Base-by-base conservation (phyloP, 331 rosid species). In the Malus hybrid region DNA sequence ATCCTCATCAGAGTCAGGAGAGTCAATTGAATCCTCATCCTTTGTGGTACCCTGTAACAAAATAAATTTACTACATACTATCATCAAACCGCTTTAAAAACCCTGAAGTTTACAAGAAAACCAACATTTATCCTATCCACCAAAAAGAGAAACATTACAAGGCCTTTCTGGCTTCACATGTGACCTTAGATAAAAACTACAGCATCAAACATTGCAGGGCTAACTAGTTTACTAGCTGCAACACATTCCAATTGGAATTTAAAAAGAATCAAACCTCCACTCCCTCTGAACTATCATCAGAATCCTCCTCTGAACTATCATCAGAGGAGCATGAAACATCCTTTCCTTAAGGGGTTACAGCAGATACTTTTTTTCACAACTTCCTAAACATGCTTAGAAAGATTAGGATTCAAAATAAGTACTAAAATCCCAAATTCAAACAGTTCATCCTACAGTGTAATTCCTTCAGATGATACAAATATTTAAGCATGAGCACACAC, bases 271-370 rank as follows among this genome's bases (percentile, higher is more conserved):
- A 70, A 33, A 78, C 76, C 81, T 78, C 24, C 33, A 61, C 72
- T 15, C 62, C 68, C 65, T 78, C 77, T 27, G 60, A 77, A 56
- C 57, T 52, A 31, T 75, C 65, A n/a, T 71, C 78, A 64, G 77
- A 70, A 5, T 76, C 72, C 19, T 54, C 77, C 48, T 70, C 75
- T 20, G 52, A 76, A 66, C 34, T 62, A 29, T 74, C 62, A 34
- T 71, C 72, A 62, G 81, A 60, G 4, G 77, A 64, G 59, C 36
- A 29, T 4, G 46, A 16, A 32, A 32, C 83, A 28, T 65, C 12
- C 22, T 54, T 76, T 48, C 36, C 67, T 24, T 75, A 19, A 65
- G 65, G 52, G 18, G 78, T 42, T 36, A 50, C 54, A 28, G 46
- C 28, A 11, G 59, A 75, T 61, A 56, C 75, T 2, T 73, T 36